A percentile compares a stretch with the other conserved stretches of the same genome.
phyloP scores from a whole-genome alignment of 768 basidiomycete species.

The Boletellus sp. region DNA sequence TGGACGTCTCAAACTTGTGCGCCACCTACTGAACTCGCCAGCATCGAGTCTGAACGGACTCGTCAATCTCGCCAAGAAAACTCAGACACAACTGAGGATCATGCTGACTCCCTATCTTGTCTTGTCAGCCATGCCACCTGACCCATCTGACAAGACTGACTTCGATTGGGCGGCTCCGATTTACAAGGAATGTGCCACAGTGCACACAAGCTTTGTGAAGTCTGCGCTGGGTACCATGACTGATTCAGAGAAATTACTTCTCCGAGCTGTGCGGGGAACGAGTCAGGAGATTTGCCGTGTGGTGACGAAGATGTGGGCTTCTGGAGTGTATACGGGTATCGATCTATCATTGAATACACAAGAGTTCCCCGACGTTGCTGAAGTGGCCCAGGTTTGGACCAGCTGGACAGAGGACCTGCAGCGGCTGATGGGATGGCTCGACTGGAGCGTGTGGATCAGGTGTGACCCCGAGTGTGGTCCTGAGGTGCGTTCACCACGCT shows the following conservation, averaged over 20 bases:
- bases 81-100: constrained; percentile 14
- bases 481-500: constrained; percentile 33
- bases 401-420: constrained; percentile 35
- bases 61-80: not conserved
- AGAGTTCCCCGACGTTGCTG: not conserved
- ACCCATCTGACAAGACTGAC: not conserved
- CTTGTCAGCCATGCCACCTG: constrained; percentile 1
- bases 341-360: not conserved
- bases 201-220: constrained; percentile 13
- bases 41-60: not conserved
- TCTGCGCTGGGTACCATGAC: constrained; percentile 11
- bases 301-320: constrained; percentile 1
- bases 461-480: constrained; percentile 43
- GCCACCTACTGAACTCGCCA: constrained; percentile 14
- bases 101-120: constrained; percentile 25
- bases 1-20: constrained; percentile 23
- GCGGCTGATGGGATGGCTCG: constrained; percentile 44
- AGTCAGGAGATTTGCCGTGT: not conserved
- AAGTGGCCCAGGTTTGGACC: constrained; percentile 4
- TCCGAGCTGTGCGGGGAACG: not conserved
- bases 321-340: constrained; percentile 21
- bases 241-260: constrained; percentile 5
- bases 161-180: constrained; percentile 26
- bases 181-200: constrained; percentile 21
- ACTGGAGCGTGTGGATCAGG: constrained; percentile 47